Conservation (phyloP, 2,329 filamentous ascomycete genomes). For the Diaporthe capsici region DNA sequence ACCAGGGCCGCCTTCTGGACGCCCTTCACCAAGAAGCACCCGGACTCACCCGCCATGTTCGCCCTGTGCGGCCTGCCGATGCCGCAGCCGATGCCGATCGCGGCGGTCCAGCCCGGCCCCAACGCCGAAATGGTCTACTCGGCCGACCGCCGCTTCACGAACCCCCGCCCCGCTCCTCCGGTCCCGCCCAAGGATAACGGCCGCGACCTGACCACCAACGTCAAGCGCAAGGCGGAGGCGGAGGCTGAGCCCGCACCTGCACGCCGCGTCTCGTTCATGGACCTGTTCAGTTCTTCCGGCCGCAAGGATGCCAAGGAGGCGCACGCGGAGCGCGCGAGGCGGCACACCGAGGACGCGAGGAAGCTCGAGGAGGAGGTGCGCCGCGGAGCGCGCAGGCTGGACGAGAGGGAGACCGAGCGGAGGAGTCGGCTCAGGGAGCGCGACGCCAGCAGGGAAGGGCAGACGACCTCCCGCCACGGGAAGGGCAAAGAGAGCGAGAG, state of each 20-base stretch:
- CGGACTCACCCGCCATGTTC: slow-evolving; percentile 49
- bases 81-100: neutral
- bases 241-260: neutral
- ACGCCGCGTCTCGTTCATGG: neutral
- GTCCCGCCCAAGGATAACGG: neutral
- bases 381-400: neutral
- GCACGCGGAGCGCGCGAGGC: neutral
- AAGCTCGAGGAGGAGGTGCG: neutral
- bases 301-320: neutral
- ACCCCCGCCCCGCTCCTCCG: neutral
- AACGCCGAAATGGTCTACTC: slow-evolving; percentile 45
- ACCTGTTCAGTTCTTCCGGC: neutral
- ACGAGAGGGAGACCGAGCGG: neutral
- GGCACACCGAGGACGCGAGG: neutral
- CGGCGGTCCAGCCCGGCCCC: neutral
- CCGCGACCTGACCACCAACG: slow-evolving; percentile 20
- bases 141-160: neutral
- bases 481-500: neutral
- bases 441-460: neutral
- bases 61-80: slow-evolving; percentile 48
- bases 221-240: neutral
- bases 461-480: neutral
- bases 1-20: slow-evolving; percentile 44
- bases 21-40: slow-evolving; percentile 44
- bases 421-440: neutral